Base-by-base conservation (phyloP, 352 stramenopile genomes). In the Phytophthora sp. region DNA sequence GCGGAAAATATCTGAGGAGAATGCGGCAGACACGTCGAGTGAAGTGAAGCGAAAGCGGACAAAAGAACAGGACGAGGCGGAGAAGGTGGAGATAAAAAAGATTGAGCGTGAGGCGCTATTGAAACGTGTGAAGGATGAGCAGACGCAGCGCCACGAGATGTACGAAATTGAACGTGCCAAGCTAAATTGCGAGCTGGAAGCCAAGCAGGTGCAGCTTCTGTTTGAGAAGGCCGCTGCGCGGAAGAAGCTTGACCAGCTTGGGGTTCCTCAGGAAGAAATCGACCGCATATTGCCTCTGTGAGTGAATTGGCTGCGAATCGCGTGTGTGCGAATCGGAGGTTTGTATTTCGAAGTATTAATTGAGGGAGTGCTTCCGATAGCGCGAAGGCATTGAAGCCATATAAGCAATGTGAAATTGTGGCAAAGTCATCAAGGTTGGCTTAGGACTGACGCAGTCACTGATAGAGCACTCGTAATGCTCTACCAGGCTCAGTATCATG, bases 171-270 rank as follows among this genome's bases (percentile, higher is more conserved):
- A 77, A 28, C 54, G 53, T 20, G 52, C 55, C 27, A 74, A 72
- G 48, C 17, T 74, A 17, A 26, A 72, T 38, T 63, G 35, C 30
- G 69, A 77, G 42, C 18, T 77, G 24, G 52, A 74, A 28, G 55
- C 69, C 21, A 74, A 69, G 39, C 62, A 74, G 23, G 37, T 84
- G 41, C 72, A 84, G 32, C 37, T 82, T 34, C 58, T 80, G 53
- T 77, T 72, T 17, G 76, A 84, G 45, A 84, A 80, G 27, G 67
- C 66, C 48, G 62, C 76, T 31, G 76, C 72, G 12, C 69, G 76
- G 9, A 77, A 82, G 62, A 78, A 76, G 32, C 57, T 85, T 28
- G 54, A 79, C 18, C 73, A 79, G 27, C 67, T 79, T 21, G 76
- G 76, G n/a, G 63, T 85, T 35, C 52, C 73, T 13, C 50, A 64